Conservation (phyloP, 345 rosid genomes). For the Populus euphratica region DNA sequence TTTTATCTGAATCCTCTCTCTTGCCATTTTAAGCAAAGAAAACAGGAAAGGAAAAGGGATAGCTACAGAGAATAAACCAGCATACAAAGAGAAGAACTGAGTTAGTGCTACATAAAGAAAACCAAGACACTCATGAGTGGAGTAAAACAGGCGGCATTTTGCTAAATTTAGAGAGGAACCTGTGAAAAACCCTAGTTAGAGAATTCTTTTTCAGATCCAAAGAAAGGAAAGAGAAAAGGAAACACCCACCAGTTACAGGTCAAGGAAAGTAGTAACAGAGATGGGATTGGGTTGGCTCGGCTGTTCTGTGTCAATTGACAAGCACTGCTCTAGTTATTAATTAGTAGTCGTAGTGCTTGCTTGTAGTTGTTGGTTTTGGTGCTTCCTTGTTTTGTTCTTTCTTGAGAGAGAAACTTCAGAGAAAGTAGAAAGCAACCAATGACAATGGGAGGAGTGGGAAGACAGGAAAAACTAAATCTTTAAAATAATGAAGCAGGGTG, state of each 20-base stretch:
- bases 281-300: background rate
- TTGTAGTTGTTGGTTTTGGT: background rate
- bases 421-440: background rate
- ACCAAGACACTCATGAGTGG: background rate
- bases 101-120: background rate
- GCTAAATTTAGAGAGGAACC: constrained; percentile 18
- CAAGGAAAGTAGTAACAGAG: background rate
- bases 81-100: background rate
- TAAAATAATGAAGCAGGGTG: constrained; percentile 9
- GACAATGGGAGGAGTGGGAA: background rate
- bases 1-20: constrained; percentile 32
- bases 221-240: background rate
- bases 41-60: background rate
- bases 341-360: background rate
- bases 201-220: constrained; percentile 11
- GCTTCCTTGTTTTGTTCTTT: background rate
- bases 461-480: background rate
- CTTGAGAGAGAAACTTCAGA: background rate
- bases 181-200: constrained; percentile 18
- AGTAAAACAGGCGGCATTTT: constrained; percentile 11
- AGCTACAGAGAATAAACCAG: constrained; percentile 7
- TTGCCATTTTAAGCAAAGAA: constrained; percentile 3
- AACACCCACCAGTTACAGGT: constrained; percentile 1
- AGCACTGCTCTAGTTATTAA: background rate
- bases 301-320: background rate